Conservation (phyloP, 345 rosid species). For the Lenwebbia sp. region DNA sequence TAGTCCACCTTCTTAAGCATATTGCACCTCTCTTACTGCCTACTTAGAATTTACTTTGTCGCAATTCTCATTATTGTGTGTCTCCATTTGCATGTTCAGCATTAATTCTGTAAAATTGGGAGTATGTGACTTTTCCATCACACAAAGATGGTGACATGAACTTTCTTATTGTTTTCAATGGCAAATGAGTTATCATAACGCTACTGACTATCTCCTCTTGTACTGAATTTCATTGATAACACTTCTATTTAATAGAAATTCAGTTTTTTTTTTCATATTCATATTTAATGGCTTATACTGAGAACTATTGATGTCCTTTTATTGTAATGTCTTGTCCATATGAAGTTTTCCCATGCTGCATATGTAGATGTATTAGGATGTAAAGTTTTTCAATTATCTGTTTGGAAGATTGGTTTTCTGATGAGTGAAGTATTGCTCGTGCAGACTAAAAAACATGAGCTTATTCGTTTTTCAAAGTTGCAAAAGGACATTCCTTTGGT, state of each 20-base stretch:
- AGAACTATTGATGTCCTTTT: neutral
- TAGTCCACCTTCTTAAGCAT: neutral
- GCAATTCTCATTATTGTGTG: neutral
- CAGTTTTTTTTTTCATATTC: neutral
- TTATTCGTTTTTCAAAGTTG: constrained; percentile 31
- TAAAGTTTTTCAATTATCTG: neutral
- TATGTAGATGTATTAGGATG: neutral
- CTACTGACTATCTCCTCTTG: neutral
- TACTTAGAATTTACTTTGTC: neutral
- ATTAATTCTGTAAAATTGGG: neutral
- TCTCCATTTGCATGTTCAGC: neutral
- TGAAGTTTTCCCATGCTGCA: neutral
- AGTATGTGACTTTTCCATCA: neutral
- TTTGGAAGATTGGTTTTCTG: constrained; percentile 6
- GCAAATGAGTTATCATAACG: neutral
- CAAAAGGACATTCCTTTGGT: constrained; percentile 7
- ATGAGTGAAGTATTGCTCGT: constrained; percentile 14
- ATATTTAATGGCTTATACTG: neutral
- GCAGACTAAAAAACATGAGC: constrained; percentile 77
- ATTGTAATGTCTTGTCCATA: neutral
- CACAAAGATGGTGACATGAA: neutral
- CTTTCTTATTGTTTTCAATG: neutral
- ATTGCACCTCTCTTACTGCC: neutral
- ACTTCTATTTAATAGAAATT: neutral
- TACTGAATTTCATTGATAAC: neutral